These are phyloP conservation scores for Fragosphaeria purpurea DNA, from an alignment of 2,329 filamentous ascomycete genomes.

Conservation along the genomic window DNA sequence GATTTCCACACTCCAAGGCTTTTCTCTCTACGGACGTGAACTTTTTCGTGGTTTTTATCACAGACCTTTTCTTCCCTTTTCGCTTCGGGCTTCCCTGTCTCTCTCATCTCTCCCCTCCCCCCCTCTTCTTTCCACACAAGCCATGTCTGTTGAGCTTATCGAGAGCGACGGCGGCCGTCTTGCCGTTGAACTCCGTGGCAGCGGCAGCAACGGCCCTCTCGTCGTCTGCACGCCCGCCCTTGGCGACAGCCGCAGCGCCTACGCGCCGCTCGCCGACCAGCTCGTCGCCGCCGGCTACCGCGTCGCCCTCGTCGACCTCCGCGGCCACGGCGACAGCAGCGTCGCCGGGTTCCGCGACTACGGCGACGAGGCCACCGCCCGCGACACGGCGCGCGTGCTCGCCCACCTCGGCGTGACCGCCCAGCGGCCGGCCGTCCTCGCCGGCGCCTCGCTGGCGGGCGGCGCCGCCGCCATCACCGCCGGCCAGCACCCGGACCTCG, in stretches of 20 bases:
- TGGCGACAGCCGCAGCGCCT: constrained; percentile 13
- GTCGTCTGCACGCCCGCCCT: constrained; percentile 13
- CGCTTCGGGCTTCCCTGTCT: not conserved
- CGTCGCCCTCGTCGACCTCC: constrained; percentile 12
- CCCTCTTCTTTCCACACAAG: not conserved
- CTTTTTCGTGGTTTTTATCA: too few species aligned
- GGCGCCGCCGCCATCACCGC: constrained; percentile 12
- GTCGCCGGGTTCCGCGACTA: constrained; percentile 5
- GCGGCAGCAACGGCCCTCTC: constrained; percentile 4
- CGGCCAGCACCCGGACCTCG: constrained; percentile 9
- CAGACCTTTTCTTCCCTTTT: not conserved
- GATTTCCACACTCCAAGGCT: too few species aligned
- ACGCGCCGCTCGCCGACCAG: constrained; percentile 10
- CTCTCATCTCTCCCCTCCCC: too few species aligned
- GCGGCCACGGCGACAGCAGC: constrained; percentile 14
- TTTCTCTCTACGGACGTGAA: too few species aligned
- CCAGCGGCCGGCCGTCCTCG: constrained; percentile 10
- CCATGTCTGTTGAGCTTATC: constrained; percentile 4
- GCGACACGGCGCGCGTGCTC: constrained; percentile 9
- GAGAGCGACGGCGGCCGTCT: constrained; percentile 7
- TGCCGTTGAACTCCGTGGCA: constrained; percentile 14
- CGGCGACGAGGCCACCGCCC: constrained; percentile 12
- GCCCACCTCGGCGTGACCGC: not conserved
- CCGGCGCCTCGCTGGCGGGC: constrained; percentile 12
- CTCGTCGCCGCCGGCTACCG: constrained; percentile 14